Base-by-base conservation (phyloP, 2,329 filamentous ascomycete species). In the Mycosphaerella sp. region DNA sequence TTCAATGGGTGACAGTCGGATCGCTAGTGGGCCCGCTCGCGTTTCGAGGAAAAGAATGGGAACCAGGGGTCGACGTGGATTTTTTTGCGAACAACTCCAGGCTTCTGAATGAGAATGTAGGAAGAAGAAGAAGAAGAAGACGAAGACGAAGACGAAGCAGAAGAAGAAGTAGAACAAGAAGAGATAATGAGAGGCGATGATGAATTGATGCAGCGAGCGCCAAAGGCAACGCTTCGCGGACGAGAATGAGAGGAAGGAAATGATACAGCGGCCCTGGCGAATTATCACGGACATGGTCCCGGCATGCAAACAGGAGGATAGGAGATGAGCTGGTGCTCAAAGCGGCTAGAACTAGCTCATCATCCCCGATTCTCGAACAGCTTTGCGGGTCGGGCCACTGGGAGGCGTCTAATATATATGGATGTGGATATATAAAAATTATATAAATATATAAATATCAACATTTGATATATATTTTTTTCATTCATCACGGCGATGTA, bases 281-380 rank as follows among this genome's bases (percentile, higher is more conserved):
- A 60, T 59, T 61, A 55, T 60, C 57, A 63, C 54, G 55, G 59
- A 59, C 60, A 61, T 61, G 62, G 55, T 55, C 52, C 57, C 55
- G 55, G 60, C 60, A 57, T 55, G 57, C 55, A 59, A 57, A 58
- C 58, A 60, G 58, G 58, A 59, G 59, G 45, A 46, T 53, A 57
- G 52, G 58, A 60, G 54, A 59, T 57, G 54, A 57, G 57, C 58
- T 55, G 32, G 32, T 42, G 51, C 49, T 53, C 54, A 48, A 62
- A 57, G 53, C 54, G 59, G 58, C 58, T 59, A 56, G 47, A 29
- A 29, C 26, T 3, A 29, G 26, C 46, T 23, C 36, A 36, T 21
- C 45, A 38, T 46, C 48, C 54, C 51, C 26, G 45, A 48, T 57
- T 59, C 54, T 60, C 47, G 59, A 60, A 58, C 43, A 53, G 46